A percentile compares a stretch with the other conserved stretches of the same genome.
These are phyloP conservation scores for Escallonia rubra DNA, from an alignment of 129 eudicot genomes.

Conservation along the genomic window DNA sequence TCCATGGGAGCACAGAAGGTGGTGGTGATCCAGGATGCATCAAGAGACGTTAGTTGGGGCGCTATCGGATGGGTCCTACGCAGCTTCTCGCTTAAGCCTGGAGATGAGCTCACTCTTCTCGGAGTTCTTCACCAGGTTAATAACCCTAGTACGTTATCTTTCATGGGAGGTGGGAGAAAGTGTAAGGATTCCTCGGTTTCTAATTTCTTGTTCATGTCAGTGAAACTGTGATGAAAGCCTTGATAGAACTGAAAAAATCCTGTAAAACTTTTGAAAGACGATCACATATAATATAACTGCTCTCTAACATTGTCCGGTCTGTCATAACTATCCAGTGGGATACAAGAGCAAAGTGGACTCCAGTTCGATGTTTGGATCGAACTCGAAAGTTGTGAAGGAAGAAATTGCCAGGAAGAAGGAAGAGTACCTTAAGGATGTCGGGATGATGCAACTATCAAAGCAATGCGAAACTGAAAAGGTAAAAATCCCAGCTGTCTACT, in stretches of 20 bases:
- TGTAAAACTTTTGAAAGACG: too few relatives aligned
- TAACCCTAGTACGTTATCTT: conserved; percentile 45
- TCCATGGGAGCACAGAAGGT: conserved; percentile 32
- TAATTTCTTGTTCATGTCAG: neutral
- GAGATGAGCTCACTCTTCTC: conserved; percentile 53
- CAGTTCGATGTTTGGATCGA: conserved; percentile 31
- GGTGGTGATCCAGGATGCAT: conserved; percentile 53
- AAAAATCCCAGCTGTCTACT: conserved; percentile 2
- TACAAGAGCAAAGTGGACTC: conserved; percentile 34
- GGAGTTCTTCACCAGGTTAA: conserved; percentile 50
- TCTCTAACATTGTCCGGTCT: too few relatives aligned
- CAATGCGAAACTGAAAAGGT: conserved; percentile 37
- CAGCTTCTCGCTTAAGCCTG: conserved; percentile 34
- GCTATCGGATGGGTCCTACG: conserved; percentile 30
- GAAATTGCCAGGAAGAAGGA: conserved; percentile 33
- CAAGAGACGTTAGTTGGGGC: conserved; percentile 43
- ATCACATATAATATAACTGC: too few relatives aligned
- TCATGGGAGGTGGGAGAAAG: conserved; percentile 18
- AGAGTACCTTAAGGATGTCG: conserved; percentile 31
- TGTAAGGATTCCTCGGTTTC: conserved; percentile 10
- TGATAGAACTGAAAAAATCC: too few relatives aligned
- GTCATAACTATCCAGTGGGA: conserved; percentile 25
- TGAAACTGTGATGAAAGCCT: too few relatives aligned
- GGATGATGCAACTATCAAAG: conserved; percentile 20
- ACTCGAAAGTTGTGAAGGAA: conserved; percentile 27